Conservation (phyloP, 2,329 filamentous ascomycete species). For the Alternaria incomplexa region DNA sequence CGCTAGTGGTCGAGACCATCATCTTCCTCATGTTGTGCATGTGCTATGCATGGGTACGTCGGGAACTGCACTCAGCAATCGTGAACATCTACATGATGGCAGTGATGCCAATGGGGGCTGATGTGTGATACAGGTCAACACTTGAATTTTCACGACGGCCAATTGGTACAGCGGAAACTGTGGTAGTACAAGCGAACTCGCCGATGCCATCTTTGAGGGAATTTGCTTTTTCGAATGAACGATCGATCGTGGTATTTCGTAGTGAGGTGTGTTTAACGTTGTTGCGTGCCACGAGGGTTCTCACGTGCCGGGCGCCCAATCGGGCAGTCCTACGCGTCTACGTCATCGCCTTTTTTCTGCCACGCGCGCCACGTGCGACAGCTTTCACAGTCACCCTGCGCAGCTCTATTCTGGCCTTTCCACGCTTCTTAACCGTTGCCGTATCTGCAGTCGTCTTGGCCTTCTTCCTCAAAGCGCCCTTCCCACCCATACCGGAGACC, state of each 20-base stretch:
- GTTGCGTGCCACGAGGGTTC: background rate
- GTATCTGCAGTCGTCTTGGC: background rate
- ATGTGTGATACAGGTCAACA: background rate
- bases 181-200: background rate
- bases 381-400: background rate
- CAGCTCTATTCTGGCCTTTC: background rate
- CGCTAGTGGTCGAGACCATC: background rate
- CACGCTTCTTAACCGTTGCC: background rate
- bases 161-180: background rate
- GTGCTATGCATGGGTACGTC: background rate
- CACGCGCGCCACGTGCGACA: slow-evolving; percentile 4
- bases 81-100: background rate
- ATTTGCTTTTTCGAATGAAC: background rate
- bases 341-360: slow-evolving; percentile 10
- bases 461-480: background rate
- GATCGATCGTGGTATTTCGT: background rate
- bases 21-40: background rate
- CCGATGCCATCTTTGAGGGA: background rate
- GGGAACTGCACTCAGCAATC: too few species aligned
- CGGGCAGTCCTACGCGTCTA: slow-evolving; percentile 7
- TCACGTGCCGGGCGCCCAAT: background rate
- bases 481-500: background rate
- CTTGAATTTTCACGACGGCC: background rate
- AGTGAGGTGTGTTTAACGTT: background rate
- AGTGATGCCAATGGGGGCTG: background rate